These are phyloP conservation scores for Verticillium nubilum DNA, from an alignment of 2,329 filamentous ascomycete genomes.

Conservation along the genomic window DNA sequence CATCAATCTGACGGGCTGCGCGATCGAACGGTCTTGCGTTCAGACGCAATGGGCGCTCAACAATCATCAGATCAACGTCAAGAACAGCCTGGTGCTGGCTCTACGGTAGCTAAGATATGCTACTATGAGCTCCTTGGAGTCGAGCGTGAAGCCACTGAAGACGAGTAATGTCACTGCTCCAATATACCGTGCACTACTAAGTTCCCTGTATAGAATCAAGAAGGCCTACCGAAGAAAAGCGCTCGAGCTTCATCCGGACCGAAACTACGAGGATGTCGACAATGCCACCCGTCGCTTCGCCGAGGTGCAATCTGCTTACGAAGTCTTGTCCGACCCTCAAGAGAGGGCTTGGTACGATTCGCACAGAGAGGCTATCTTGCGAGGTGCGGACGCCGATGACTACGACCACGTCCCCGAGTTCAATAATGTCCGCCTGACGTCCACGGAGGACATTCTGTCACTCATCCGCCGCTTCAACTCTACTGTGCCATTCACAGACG, in stretches of 20 bases:
- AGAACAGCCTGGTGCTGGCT: constrained; percentile 14
- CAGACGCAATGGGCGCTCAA: constrained; percentile 50
- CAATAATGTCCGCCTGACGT: constrained; percentile 69
- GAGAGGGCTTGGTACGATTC: constrained; percentile 98
- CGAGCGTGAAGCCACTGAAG: constrained; percentile 66
- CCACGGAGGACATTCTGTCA: constrained; percentile 70
- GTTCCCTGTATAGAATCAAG: constrained; percentile 63
- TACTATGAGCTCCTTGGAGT: constrained; percentile 83
- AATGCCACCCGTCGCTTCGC: constrained; percentile 81
- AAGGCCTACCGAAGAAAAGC: constrained; percentile 89
- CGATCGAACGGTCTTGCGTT: too few species aligned
- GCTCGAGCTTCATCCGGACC: constrained; percentile 89
- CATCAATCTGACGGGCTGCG: too few species aligned
- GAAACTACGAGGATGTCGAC: constrained; percentile 83
- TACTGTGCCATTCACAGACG: constrained; percentile 73
- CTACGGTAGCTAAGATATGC: constrained; percentile 53
- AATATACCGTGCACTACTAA: constrained; percentile 1
- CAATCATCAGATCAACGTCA: constrained; percentile 40
- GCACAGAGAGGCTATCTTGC: constrained; percentile 79
- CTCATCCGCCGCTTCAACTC: constrained; percentile 78
- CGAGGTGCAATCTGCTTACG: constrained; percentile 87
- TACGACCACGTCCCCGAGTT: constrained; percentile 51
- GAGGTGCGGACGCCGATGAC: constrained; percentile 48
- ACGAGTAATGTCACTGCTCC: constrained; percentile 55
- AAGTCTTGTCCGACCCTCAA: constrained; percentile 92